Base-by-base conservation (phyloP, 73 alveolate species). In the Blepharisma japonicum region DNA sequence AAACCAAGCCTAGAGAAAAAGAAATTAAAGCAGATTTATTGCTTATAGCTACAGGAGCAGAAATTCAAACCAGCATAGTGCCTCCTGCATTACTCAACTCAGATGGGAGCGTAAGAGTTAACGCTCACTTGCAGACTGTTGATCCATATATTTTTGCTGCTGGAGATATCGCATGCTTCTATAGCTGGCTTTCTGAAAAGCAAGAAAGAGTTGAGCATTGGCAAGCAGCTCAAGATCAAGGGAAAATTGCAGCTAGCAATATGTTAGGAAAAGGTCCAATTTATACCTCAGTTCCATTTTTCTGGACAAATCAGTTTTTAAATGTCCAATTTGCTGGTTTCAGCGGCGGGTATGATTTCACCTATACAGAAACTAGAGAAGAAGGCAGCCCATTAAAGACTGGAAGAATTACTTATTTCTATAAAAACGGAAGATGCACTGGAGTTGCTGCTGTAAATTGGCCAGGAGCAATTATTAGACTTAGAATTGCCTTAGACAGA, bases 131-230 rank as follows among this genome's bases (percentile, higher is more conserved):
- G 68, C 68, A 82, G 71, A 90, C 97, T n/a, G 80, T 87, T 8
- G 82, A 77, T 49, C 72, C 71, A 38, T 84, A 93, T 71, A 82
- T 93, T 54, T 93, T 49, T 86, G 97, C 97, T 61, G 95, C 98
- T 49, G 98, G 98, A 4, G 98, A 93, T 89, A 78, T 85, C 70
- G 97, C 96, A 18, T 54, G 85, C 74, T 91, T 70, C 70, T 97
- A 97, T 39, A 84, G 80, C 80, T 84, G 91, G 93, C 71, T 67
- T 18, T 82, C 96, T 61, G 95, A 94, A 68, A 77, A 83, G 14
- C 81, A 86, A 53, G 86, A 56, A 7, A 90, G 98, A 86, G 74
- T 91, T n/a, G 98, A 93, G 77, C 98, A 93, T 86, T 86, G 89
- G 88, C 81, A 81, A 55, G 86, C 77, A 27, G 96, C 98, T 23